Percentiles rank a stretch among this genome's conserved stretches.
Evolutionary conservation across 441 rosid genomes (phyloP).

Genomic region (Adansonia rubrostipa): DNA sequence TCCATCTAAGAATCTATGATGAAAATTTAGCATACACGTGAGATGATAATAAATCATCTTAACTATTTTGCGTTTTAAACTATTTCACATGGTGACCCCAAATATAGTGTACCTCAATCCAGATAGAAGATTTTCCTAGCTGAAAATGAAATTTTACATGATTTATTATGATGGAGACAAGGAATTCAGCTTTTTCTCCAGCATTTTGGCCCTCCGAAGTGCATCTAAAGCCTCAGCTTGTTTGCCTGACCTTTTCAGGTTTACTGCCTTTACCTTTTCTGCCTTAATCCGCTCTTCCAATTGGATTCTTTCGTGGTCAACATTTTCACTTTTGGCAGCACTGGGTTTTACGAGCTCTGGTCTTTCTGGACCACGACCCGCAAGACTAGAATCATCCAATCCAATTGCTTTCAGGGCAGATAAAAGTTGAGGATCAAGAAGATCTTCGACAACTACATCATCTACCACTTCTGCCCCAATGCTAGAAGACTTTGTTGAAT

Average conservation of each 20-base stretch:
- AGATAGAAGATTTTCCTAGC: neutral
- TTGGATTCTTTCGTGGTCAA: constrained; percentile 56
- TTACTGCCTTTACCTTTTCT: constrained; percentile 84
- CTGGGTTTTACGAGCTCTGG: constrained; percentile 39
- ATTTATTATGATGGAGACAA: constrained; percentile 37
- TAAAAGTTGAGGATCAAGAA: constrained; percentile 91
- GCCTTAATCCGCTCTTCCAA: constrained; percentile 79
- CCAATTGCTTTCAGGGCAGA: constrained; percentile 83
- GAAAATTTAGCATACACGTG: neutral
- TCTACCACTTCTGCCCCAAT: constrained; percentile 38
- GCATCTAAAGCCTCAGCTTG: constrained; percentile 93
- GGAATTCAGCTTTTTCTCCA: constrained; percentile 73
- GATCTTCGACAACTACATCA: constrained; percentile 72
- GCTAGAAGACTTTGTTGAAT: constrained; percentile 42
- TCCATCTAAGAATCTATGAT: neutral
- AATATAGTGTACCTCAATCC: constrained; percentile 4
- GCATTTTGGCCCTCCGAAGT: constrained; percentile 71
- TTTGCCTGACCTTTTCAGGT: constrained; percentile 82
- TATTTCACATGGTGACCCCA: neutral
- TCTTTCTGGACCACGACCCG: constrained; percentile 38
- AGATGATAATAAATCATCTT: constrained; percentile 10
- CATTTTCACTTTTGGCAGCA: constrained; percentile 41
- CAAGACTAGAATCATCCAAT: constrained; percentile 46
- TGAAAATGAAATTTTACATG: neutral
- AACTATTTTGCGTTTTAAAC: constrained; percentile 16